phyloP scores from a whole-genome alignment of 2,329 filamentous ascomycete species.

The Purpureocillium lavendulum region DNA sequence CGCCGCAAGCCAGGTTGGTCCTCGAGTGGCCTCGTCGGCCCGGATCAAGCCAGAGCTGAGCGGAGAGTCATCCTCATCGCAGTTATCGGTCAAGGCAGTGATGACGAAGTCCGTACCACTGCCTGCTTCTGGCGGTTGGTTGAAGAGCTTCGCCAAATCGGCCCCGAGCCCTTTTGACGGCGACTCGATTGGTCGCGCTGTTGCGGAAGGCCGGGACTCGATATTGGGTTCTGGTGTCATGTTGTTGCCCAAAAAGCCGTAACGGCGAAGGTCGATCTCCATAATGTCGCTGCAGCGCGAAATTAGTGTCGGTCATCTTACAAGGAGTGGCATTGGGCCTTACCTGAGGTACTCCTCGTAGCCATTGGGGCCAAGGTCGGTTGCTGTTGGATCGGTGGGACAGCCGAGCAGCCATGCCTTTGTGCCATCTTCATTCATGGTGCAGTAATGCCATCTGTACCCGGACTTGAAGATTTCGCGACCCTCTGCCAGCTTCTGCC shows the following conservation, averaged over 20 bases:
- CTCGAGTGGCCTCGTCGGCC: slow-evolving; percentile 30
- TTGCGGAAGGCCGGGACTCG: slow-evolving; percentile 40
- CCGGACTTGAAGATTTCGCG: slow-evolving; percentile 84
- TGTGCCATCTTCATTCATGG: slow-evolving; percentile 88
- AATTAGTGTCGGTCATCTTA: background rate
- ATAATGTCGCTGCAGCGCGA: slow-evolving; percentile 62
- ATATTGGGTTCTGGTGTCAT: slow-evolving; percentile 45
- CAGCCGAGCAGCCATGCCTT: slow-evolving; percentile 97
- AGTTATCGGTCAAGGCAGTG: slow-evolving; percentile 76
- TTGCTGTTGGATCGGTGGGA: slow-evolving; percentile 60
- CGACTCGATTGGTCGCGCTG: slow-evolving; percentile 38
- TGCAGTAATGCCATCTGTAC: slow-evolving; percentile 98
- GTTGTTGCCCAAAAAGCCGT: slow-evolving; percentile 81
- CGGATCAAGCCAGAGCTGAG: slow-evolving; percentile 42
- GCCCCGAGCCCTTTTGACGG: slow-evolving; percentile 65
- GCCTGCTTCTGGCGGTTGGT: slow-evolving; percentile 73
- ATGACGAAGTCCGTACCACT: slow-evolving; percentile 88
- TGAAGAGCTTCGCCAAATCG: slow-evolving; percentile 81
- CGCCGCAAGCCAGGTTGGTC: slow-evolving; percentile 50
- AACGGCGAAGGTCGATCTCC: slow-evolving; percentile 84
- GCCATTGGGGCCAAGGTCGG: slow-evolving; percentile 58
- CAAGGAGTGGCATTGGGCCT: slow-evolving; percentile 3
- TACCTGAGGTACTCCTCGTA: slow-evolving; percentile 80
- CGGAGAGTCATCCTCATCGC: slow-evolving; percentile 54
- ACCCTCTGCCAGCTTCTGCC: slow-evolving; percentile 92